Evolutionary conservation across 2,329 filamentous ascomycete species (phyloP).

Genomic region (Alternaria sp.): DNA sequence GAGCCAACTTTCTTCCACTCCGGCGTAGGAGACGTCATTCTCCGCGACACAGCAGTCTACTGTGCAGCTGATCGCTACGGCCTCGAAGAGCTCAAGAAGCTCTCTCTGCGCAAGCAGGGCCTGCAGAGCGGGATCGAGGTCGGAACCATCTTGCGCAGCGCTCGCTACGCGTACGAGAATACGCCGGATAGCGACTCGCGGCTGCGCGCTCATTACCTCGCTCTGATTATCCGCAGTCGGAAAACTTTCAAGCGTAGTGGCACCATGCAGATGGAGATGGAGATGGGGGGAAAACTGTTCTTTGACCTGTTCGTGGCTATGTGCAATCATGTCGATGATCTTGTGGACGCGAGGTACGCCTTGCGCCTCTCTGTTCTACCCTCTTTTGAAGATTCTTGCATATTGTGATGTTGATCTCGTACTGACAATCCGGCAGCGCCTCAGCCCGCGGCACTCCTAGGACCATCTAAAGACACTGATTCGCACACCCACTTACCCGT

Average conservation of each 20-base stretch:
- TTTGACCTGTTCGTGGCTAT: conserved; percentile 98
- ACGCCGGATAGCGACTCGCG: conserved; percentile 92
- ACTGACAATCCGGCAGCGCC: conserved; percentile 25
- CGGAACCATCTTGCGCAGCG: conserved; percentile 87
- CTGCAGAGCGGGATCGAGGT: conserved; percentile 92
- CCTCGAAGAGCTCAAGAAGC: conserved; percentile 88
- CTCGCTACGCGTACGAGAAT: conserved; percentile 94
- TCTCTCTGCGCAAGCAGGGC: conserved; percentile 93
- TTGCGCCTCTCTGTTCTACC: conserved; percentile 25
- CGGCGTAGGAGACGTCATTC: conserved; percentile 76
- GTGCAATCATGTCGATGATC: conserved; percentile 97
- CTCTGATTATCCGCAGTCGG: conserved; percentile 95
- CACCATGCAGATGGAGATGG: conserved; percentile 99
- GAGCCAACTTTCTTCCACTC: conserved; percentile 82
- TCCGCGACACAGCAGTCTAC: conserved; percentile 94
- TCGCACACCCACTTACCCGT: conserved; percentile 22
- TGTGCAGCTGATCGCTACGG: conserved; percentile 90
- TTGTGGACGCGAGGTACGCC: conserved; percentile 77
- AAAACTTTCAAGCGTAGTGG: conserved; percentile 98
- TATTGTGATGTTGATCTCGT: conserved; percentile 15
- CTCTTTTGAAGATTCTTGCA: background rate
- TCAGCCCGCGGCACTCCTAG: conserved; percentile 36
- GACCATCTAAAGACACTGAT: conserved; percentile 32
- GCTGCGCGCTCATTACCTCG: conserved; percentile 95
- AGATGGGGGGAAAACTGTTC: conserved; percentile 91